A percentile compares a stretch with the other conserved stretches of the same genome.
Evolutionary conservation across 1,139 yeast genomes (phyloP).

Genomic region (Diutina rugosa): DNA sequence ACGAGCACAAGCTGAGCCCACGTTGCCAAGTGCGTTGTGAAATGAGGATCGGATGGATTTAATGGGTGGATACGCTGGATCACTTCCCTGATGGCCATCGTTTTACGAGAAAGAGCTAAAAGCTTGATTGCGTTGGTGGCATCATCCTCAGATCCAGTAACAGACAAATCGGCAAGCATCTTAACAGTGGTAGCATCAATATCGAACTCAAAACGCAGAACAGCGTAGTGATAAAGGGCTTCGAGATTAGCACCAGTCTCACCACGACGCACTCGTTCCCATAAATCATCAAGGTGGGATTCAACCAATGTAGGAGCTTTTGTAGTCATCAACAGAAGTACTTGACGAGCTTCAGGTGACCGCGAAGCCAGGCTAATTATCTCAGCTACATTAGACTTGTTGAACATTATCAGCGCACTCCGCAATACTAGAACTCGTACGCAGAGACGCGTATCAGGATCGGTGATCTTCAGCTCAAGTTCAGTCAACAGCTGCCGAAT

Average conservation of each 20-base stretch:
- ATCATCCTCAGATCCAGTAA: neutral
- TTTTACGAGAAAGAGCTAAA: neutral
- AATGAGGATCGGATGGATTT: neutral
- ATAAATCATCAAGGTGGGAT: neutral
- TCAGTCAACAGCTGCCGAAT: neutral
- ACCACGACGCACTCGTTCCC: neutral
- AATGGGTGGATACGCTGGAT: neutral
- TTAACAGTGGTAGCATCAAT: neutral
- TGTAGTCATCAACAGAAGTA: neutral
- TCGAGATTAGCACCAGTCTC: neutral
- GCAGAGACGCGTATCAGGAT: neutral
- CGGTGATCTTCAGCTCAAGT: neutral
- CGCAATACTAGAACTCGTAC: neutral
- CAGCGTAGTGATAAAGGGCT: neutral
- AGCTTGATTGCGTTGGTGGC: neutral
- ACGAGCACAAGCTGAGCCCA: neutral
- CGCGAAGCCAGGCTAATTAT: conserved; percentile 36
- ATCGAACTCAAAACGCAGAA: neutral
- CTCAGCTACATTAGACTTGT: conserved; percentile 48
- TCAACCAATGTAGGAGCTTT: neutral
- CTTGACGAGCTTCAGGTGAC: conserved; percentile 2
- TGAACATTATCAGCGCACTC: conserved; percentile 42
- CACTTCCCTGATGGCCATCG: neutral
- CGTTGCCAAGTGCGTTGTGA: neutral
- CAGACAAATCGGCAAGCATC: neutral